These are phyloP conservation scores for Calocybe gangraenosa DNA, from an alignment of 768 basidiomycete genomes.

Conservation along the genomic window DNA sequence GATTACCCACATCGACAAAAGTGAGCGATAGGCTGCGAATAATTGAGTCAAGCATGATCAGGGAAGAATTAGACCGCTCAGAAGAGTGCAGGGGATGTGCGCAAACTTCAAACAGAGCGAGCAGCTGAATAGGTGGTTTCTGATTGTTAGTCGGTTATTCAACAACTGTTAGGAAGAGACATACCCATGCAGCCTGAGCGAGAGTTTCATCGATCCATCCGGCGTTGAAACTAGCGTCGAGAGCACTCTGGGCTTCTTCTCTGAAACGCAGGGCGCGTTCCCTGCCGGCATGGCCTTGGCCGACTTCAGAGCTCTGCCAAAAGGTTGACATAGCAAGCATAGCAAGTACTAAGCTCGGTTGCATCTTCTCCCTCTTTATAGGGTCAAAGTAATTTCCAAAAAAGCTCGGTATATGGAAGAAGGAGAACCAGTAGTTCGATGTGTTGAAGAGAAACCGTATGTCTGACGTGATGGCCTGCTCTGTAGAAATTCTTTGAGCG, in stretches of 20 bases:
- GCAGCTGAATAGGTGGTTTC: too few species aligned
- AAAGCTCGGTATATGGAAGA: conserved; percentile 69
- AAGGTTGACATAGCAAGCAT: conserved; percentile 64
- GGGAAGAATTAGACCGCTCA: conserved; percentile 49
- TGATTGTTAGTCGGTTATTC: too few species aligned
- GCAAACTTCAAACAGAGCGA: conserved; percentile 70
- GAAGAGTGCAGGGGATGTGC: conserved; percentile 59
- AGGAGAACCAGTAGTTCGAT: conserved; percentile 71
- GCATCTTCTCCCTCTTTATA: conserved; percentile 47
- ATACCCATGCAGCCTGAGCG: conserved; percentile 74
- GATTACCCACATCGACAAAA: conserved; percentile 54
- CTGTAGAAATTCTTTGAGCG: conserved; percentile 42
- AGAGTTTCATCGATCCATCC: conserved; percentile 72
- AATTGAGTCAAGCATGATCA: conserved; percentile 63
- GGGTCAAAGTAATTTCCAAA: conserved; percentile 56
- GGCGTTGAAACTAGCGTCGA: conserved; percentile 68
- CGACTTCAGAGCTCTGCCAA: conserved; percentile 65
- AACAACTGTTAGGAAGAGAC: conserved; percentile 12
- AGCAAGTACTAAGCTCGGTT: conserved; percentile 63
- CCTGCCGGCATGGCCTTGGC: conserved; percentile 45
- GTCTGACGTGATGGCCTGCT: conserved; percentile 46
- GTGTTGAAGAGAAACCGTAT: conserved; percentile 60
- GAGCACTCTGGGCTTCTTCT: conserved; percentile 63
- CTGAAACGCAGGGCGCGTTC: conserved; percentile 55
- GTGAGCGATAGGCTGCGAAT: conserved; percentile 60